Base-by-base conservation (phyloP, 805 yeast species). In the Saccharomycopsis sp. region DNA sequence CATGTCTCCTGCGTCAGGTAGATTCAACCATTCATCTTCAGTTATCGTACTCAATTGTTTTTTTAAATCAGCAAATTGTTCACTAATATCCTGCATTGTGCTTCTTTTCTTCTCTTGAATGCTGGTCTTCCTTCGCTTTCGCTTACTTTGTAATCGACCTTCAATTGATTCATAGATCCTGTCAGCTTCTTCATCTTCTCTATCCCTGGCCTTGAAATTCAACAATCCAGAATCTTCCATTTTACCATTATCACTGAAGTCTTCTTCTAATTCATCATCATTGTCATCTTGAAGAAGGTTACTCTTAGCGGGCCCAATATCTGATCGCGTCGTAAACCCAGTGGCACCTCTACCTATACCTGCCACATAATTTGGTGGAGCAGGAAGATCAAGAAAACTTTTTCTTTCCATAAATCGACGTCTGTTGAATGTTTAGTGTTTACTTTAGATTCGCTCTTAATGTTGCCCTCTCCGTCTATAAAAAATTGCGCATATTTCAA, bases 341-440 rank as follows among this genome's bases (percentile, higher is more conserved):
- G 85, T 75, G 1, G 97, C 97, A 22, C 98, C 98, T 58, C 98
- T 70, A 0, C 97, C 97, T 5, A 88, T 63, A 21, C 98, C 98
- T 2, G 97, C 83, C 33, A 88, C 74, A 58, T 90, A 90, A 4
- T 94, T 95, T 1, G 82, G 75, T 0, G 98, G 98, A 1, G 97
- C 82, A 50, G 79, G 78, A 64, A 84, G 86, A 56, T 83, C 87
- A 39, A 90, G 66, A 62, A 93, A 93, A 4, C 77, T 66, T 49
- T 72, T 73, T 45, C 77, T 59, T 24, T 74, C 75, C 81, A 72
- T 71, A 22, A 9, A 14, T 8, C 19, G n/a, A n/a, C n/a, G n/a
- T n/a, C n/a, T n/a, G n/a, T n/a, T 31, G 31, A 11, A n/a, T 11
- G n/a, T 11, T n/a, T 27, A 11, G 31, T 27, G n/a, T 27, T 11